Conservation (phyloP, 768 basidiomycete species). For the Royoungia palumana region DNA sequence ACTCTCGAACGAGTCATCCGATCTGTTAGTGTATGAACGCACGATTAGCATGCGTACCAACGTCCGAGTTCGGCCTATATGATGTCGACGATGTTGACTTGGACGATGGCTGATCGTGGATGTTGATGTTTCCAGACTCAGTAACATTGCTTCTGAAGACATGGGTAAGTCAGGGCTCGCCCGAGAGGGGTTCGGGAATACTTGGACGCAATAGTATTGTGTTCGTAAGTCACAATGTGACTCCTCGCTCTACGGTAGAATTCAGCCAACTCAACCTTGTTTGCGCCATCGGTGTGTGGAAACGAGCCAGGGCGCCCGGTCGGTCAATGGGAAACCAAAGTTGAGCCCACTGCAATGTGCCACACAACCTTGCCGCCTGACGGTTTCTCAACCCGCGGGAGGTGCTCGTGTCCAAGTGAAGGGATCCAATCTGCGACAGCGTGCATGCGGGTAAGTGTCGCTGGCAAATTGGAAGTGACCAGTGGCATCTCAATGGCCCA, state of each 20-base stretch:
- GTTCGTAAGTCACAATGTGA: slow-evolving; percentile 3
- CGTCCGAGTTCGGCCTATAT: too few species aligned
- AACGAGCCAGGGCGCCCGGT: not conserved
- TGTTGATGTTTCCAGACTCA: too few species aligned
- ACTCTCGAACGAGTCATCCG: too few species aligned
- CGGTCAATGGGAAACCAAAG: not conserved
- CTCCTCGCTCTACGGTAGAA: not conserved
- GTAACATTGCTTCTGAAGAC: too few species aligned
- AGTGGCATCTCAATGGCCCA: not conserved
- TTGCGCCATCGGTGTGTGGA: not conserved
- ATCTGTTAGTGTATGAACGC: too few species aligned
- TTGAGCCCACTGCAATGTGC: not conserved
- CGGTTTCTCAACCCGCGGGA: too few species aligned
- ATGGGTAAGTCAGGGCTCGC: not conserved
- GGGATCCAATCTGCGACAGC: not conserved
- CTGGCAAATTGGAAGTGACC: too few species aligned
- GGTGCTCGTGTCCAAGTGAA: not conserved
- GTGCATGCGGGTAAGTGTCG: not conserved
- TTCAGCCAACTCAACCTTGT: slow-evolving; percentile 16
- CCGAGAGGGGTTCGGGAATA: not conserved
- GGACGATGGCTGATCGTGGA: too few species aligned
- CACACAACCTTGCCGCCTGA: too few species aligned
- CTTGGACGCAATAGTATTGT: not conserved
- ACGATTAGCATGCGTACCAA: too few species aligned
- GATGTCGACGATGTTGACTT: too few species aligned